Evolutionary conservation across 176 grass and related monocot species (phyloP).

Genomic region (Canna indica): DNA sequence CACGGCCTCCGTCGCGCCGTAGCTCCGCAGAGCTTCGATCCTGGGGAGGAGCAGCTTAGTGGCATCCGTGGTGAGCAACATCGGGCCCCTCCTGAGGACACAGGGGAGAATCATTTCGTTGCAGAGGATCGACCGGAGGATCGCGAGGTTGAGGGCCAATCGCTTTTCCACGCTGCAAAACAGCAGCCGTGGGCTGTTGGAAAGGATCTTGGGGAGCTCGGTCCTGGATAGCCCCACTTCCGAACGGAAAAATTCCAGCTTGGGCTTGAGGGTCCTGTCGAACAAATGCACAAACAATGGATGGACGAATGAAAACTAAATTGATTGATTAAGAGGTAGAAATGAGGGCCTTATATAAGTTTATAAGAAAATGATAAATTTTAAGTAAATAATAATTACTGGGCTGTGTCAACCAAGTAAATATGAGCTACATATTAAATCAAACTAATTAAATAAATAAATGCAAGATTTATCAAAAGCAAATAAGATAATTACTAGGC

Average conservation of each 20-base stretch:
- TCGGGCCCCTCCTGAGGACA: conserved; percentile 6
- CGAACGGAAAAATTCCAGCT: conserved; percentile 19
- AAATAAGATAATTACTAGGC: too few species aligned
- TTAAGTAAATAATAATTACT: too few species aligned
- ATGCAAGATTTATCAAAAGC: too few species aligned
- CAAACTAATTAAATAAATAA: too few species aligned
- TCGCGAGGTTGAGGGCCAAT: conserved; percentile 29
- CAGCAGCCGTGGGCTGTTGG: conserved; percentile 19
- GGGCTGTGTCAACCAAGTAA: too few species aligned
- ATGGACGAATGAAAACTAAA: too few species aligned
- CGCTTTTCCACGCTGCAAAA: conserved; percentile 12
- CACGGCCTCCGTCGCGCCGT: conserved; percentile 20
- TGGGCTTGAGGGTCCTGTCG: conserved; percentile 5
- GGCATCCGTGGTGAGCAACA: conserved; percentile 27
- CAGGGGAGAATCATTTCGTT: conserved; percentile 16
- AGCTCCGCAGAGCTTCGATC: conserved; percentile 25
- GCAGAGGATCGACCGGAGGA: conserved; percentile 31
- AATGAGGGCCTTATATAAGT: too few species aligned
- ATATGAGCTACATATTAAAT: too few species aligned
- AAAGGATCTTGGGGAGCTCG: conserved; percentile 14
- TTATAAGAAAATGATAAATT: too few species aligned
- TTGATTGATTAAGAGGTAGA: too few species aligned
- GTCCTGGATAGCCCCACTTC: conserved; percentile 5
- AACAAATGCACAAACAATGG: too few species aligned
- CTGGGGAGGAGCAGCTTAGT: conserved; percentile 24